Evolutionary conservation across 257 asterid species (phyloP).

Genomic region (Fraxinus excelsior): DNA sequence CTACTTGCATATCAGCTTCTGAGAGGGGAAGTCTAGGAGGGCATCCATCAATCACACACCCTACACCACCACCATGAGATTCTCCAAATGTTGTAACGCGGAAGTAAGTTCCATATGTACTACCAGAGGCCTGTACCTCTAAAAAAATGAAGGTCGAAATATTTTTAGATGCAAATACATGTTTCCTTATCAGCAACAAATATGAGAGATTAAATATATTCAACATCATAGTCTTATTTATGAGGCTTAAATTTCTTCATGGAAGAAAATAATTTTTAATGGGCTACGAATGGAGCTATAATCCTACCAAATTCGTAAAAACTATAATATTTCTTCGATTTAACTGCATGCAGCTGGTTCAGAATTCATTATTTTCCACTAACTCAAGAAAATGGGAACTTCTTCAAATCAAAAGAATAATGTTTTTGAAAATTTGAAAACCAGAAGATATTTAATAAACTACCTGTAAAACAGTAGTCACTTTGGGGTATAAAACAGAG

Average conservation of each 20-base stretch:
- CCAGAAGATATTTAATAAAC: neutral
- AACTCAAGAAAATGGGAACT: neutral
- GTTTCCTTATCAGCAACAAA: neutral
- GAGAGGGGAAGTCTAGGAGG: conserved; percentile 95
- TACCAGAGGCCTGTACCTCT: conserved; percentile 85
- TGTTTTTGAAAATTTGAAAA: neutral
- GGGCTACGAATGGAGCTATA: neutral
- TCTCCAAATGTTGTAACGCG: conserved; percentile 97
- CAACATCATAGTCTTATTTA: neutral
- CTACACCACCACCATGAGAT: conserved; percentile 99
- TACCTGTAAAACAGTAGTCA: neutral
- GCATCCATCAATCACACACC: conserved; percentile 96
- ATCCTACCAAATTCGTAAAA: neutral
- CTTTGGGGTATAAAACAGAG: neutral
- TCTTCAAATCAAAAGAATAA: neutral
- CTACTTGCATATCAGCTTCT: conserved; percentile 91
- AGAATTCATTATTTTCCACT: neutral
- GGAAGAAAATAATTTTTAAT: neutral
- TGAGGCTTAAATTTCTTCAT: neutral
- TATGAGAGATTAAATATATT: too few relatives aligned
- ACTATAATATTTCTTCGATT: neutral
- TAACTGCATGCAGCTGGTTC: neutral
- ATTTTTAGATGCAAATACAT: neutral
- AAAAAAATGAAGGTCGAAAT: too few relatives aligned
- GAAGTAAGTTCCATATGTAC: conserved; percentile 73